Evolutionary conservation across 2,329 filamentous ascomycete species (phyloP).

Genomic region (Xylaria arbuscula): DNA sequence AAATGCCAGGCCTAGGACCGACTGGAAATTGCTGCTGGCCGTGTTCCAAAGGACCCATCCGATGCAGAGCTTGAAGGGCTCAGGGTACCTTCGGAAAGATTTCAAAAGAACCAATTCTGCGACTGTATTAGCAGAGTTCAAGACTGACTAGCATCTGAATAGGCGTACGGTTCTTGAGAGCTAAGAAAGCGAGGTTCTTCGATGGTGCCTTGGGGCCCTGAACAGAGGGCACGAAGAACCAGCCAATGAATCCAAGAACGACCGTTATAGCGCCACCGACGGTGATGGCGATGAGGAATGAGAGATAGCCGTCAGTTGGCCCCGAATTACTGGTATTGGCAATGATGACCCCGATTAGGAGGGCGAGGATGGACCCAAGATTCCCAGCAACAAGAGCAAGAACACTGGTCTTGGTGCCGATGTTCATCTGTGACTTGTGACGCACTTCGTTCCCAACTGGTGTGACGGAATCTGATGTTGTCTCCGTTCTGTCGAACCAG

Average conservation of each 20-base stretch:
- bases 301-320: conserved; percentile 29
- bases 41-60: conserved; percentile 38
- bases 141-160: not conserved
- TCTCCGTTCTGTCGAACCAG: conserved; percentile 24
- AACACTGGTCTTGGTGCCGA: conserved; percentile 33
- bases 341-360: conserved; percentile 34
- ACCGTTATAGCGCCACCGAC: conserved; percentile 31
- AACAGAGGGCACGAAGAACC: conserved; percentile 36
- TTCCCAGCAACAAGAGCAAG: conserved; percentile 35
- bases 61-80: conserved; percentile 39
- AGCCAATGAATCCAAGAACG: conserved; percentile 29
- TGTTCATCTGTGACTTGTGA: conserved; percentile 33
- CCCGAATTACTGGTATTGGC: conserved; percentile 30
- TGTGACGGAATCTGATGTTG: not conserved
- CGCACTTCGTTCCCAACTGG: conserved; percentile 20
- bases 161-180: conserved; percentile 32
- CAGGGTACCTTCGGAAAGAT: conserved; percentile 33
- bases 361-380: conserved; percentile 30
- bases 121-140: not conserved
- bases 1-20: conserved; percentile 30
- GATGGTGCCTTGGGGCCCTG: conserved; percentile 26
- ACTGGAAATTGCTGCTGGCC: conserved; percentile 35
- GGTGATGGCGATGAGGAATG: conserved; percentile 36
- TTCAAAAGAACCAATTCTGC: conserved; percentile 28
- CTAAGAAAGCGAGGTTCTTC: conserved; percentile 32